Evolutionary conservation across 2,329 filamentous ascomycete species (phyloP), one percentile per base, ranked within the genome.

Genomic region (Sphaceloma murrayae): DNA sequence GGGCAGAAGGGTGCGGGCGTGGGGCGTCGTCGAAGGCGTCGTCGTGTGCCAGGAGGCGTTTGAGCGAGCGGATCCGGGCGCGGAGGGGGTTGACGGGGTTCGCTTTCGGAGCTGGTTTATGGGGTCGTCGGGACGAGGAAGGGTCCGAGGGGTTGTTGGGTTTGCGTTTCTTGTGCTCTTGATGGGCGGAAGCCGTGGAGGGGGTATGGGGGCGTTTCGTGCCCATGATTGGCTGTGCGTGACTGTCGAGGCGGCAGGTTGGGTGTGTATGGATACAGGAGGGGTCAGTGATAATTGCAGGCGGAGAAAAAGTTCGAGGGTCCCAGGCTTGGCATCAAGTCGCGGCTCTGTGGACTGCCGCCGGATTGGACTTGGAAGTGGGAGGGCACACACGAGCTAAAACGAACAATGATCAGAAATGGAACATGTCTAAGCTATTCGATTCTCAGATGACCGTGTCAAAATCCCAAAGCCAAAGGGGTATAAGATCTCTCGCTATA

Each of bases 41-140:
- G 42, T 34, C 45, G 45, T 47, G 45, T n/a, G 31, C 22, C 10
- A 43, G 69, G 7, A 78, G 70, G 42, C 85, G 72, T 54, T 77
- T 74, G 45, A 88, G 75, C 43, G 79, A 78, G 44, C 85, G 73
- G 47, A 78, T 77, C 34, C 80, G 75, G 62, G 83, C 83, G 65
- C 83, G 87, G 42, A 83, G 69, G 55, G 74, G 74, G 57, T 75
- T 75, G 36, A 77, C 58, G 11, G 64, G 57, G 46, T 61, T 55
- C 19, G 57, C 52, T 47, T 59, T 62, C 39, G 58, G 56, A 9
- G 26, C 45, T 14, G 34, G 31, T 16, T 44, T 38, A 10, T 39
- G 26, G 3, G 24, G n/a, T n/a, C n/a, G n/a, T n/a, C n/a, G n/a
- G n/a, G n/a, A n/a, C n/a, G n/a, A n/a, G 45, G 49, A 47, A 30